These are phyloP conservation scores for Balamuthia mandrillaris DNA, from an alignment of 208 protist genomes.

Conservation along the genomic window DNA sequence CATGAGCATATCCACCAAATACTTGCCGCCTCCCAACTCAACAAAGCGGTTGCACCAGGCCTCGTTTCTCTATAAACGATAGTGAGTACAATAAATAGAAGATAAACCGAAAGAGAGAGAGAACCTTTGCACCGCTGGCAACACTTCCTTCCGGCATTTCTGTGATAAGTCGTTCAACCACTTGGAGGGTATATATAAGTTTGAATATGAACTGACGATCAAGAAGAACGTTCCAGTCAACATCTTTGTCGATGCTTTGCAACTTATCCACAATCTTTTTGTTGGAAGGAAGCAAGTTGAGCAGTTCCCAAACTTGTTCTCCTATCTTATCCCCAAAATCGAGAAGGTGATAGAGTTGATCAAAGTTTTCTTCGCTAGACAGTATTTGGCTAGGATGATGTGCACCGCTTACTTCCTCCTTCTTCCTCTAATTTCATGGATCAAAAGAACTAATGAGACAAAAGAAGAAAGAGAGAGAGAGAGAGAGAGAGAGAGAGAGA, in stretches of 20 bases:
- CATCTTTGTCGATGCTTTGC: neutral
- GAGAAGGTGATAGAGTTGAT: constrained; percentile 36
- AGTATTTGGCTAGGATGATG: constrained; percentile 13
- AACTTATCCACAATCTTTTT: constrained; percentile 41
- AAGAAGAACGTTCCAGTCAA: constrained; percentile 31
- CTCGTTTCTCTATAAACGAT: neutral
- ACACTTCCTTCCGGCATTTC: neutral
- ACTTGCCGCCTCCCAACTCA: neutral
- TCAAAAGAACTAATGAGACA: neutral
- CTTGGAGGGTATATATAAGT: constrained; percentile 44
- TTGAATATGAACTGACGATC: constrained; percentile 46
- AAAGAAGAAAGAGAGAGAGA: neutral
- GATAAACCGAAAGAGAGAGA: neutral
- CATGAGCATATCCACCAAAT: constrained; percentile 31
- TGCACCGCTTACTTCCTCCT: neutral
- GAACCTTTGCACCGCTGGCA: neutral
- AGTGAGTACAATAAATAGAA: neutral
- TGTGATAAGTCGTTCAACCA: constrained; percentile 31
- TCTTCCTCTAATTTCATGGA: neutral
- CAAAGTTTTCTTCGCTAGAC: constrained; percentile 28
- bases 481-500: neutral
- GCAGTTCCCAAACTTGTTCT: constrained; percentile 46
- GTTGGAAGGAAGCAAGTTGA: constrained; percentile 42
- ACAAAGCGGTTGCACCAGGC: neutral
- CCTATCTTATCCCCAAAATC: constrained; percentile 46